Evolutionary conservation across 2,329 filamentous ascomycete genomes (phyloP), one percentile per base, ranked within the genome.

Genomic region (Diplocarpon rosae): DNA sequence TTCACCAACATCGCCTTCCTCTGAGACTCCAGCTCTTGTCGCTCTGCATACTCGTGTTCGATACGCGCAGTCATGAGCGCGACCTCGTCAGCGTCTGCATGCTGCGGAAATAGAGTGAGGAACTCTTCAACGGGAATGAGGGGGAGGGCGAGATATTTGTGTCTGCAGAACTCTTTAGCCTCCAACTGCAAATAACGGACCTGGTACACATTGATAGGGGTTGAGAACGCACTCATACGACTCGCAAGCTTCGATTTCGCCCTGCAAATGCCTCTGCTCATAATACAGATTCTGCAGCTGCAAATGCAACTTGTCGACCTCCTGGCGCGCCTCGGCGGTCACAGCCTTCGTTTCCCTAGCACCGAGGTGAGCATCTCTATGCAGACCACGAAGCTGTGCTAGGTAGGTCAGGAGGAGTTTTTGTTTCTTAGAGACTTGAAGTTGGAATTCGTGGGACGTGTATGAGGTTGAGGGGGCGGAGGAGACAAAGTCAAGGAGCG

Each of bases 211-310:
- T 24, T 4, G 7, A 24, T 24, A 24, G 7, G 20, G 7, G 2
- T 14, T 33, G 16, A 12, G 15, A 32, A 16, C 85, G 50, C 68
- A 94, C 87, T 95, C 85, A 57, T 93, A 95, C 41, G 81, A 83
- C 61, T 95, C 85, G 63, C 92, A 96, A 8, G 85, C 87, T 0
- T 77, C 71, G 49, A 98, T 96, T 66, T 98, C 92, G 39, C 85
- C 85, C 52, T 85, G 79, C 43, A 98, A 69, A 64, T 95, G 88
- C 43, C 86, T 74, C 67, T 96, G 89, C 65, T 98, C 90, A 61
- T 98, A 98, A 63, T 92, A 93, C 7, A 98, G 69, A 60, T 98
- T 98, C 65, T 96, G 90, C 44, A 98, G 72, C 60, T 94, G 85
- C 31, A 98, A 72, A 62, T 96, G 89, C 49, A 98, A 71, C 39